Percentiles rank a stretch among this genome's conserved stretches.
phyloP scores from a whole-genome alignment of 2,329 filamentous ascomycete species.

The Penicillium expansum region DNA sequence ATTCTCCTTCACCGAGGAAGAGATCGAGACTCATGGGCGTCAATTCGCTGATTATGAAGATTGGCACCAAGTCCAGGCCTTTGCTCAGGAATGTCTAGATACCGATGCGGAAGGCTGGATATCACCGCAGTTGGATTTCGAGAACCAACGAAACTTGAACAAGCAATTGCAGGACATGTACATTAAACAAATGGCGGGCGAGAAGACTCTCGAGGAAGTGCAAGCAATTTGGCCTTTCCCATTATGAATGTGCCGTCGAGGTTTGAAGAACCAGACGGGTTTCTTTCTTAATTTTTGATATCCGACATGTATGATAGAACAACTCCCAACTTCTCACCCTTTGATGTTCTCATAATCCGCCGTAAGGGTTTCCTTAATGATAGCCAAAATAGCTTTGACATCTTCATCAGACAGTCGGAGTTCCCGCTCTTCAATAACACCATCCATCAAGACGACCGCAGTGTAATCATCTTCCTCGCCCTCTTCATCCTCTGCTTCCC shows the following conservation, averaged over 20 bases:
- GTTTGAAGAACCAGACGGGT: not conserved
- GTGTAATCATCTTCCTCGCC: conserved; percentile 33
- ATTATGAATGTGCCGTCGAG: not conserved
- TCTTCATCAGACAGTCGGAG: conserved; percentile 41
- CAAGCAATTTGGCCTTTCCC: not conserved
- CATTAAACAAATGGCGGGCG: not conserved
- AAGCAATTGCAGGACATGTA: not conserved
- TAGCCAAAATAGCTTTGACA: conserved; percentile 34
- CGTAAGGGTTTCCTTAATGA: conserved; percentile 37
- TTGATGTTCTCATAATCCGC: conserved; percentile 15
- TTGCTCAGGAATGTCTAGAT: not conserved
- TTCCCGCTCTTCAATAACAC: conserved; percentile 45
- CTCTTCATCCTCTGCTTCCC: conserved; percentile 16
- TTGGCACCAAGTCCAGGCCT: not conserved
- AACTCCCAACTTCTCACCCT: not conserved
- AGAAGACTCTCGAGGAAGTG: not conserved
- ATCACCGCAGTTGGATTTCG: not conserved
- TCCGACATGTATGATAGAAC: not conserved
- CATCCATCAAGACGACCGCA: conserved; percentile 39
- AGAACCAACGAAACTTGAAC: not conserved
- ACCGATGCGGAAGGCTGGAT: not conserved
- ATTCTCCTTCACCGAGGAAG: not conserved
- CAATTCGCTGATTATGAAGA: not conserved
- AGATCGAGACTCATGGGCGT: not conserved
- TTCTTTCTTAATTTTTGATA: not conserved